A percentile compares a stretch with the other conserved stretches of the same genome.
These are phyloP conservation scores for Miamiensis avidus DNA, from an alignment of 169 alveolate genomes.

Conservation along the genomic window DNA sequence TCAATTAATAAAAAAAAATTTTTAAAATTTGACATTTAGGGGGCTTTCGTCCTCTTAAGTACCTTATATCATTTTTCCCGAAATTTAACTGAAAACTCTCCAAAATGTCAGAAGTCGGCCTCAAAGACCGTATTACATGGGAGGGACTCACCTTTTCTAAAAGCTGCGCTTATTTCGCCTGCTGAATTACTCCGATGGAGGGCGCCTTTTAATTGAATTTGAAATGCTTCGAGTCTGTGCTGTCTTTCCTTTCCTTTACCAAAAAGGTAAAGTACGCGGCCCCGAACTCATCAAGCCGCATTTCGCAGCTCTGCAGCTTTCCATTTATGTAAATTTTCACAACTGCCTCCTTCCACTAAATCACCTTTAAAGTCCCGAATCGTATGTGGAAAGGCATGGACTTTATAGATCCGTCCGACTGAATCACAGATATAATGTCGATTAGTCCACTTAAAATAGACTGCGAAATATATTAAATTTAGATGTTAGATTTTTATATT, in stretches of 20 bases:
- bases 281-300: neutral
- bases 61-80: constrained; percentile 51
- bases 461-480: too few relatives aligned
- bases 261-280: neutral
- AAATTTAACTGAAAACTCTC: constrained; percentile 15
- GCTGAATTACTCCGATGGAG: too few relatives aligned
- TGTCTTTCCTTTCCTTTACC: neutral
- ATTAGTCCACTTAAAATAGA: constrained; percentile 37
- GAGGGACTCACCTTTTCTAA: too few relatives aligned
- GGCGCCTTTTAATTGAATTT: too few relatives aligned
- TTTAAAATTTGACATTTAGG: too few relatives aligned
- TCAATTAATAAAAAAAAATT: too few relatives aligned
- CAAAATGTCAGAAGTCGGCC: constrained; percentile 30
- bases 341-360: neutral
- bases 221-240: too few relatives aligned
- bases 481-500: too few relatives aligned
- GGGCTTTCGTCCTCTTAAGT: neutral
- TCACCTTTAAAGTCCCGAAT: constrained; percentile 17
- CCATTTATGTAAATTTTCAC: constrained; percentile 47
- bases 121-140: neutral
- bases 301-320: neutral
- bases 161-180: too few relatives aligned
- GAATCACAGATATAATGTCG: constrained; percentile 47
- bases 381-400: constrained; percentile 25
- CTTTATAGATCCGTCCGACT: constrained; percentile 31